Percentiles rank a stretch among this genome's conserved stretches.
Evolutionary conservation across 768 basidiomycete species (phyloP).

Genomic region (Lyophyllum semitale): DNA sequence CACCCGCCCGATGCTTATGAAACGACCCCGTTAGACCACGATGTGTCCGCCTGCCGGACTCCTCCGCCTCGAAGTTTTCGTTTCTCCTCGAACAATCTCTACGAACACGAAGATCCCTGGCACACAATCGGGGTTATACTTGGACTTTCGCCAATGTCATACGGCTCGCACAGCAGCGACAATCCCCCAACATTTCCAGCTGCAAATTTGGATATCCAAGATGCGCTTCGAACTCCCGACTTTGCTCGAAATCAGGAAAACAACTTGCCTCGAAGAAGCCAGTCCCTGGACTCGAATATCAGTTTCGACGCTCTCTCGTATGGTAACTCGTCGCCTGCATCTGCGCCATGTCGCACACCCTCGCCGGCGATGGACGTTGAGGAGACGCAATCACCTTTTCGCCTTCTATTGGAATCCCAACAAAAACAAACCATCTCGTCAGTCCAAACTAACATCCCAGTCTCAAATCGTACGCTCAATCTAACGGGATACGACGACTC

Average conservation of each 20-base stretch:
- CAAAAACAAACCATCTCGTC: neutral
- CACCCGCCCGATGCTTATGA: neutral
- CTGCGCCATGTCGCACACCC: neutral
- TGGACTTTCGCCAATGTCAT: constrained; percentile 24
- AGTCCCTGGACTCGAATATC: neutral
- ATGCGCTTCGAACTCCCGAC: neutral
- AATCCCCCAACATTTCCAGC: neutral
- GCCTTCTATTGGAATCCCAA: constrained; percentile 13
- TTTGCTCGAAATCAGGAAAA: neutral
- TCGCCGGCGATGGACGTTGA: neutral
- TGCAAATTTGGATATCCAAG: neutral
- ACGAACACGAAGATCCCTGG: constrained; percentile 47
- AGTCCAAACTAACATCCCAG: neutral
- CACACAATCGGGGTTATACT: constrained; percentile 43
- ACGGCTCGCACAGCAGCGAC: neutral
- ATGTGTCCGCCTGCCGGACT: neutral
- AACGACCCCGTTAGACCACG: neutral
- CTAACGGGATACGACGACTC: neutral
- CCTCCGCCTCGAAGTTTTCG: constrained; percentile 2
- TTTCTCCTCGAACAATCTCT: constrained; percentile 26
- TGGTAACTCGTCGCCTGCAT: neutral
- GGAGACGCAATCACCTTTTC: constrained; percentile 12
- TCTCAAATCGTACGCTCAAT: neutral
- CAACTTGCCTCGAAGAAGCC: neutral
- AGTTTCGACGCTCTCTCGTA: neutral